Conservation (phyloP, 2,329 filamentous ascomycete genomes). For the Fusarium phyllophilum region DNA sequence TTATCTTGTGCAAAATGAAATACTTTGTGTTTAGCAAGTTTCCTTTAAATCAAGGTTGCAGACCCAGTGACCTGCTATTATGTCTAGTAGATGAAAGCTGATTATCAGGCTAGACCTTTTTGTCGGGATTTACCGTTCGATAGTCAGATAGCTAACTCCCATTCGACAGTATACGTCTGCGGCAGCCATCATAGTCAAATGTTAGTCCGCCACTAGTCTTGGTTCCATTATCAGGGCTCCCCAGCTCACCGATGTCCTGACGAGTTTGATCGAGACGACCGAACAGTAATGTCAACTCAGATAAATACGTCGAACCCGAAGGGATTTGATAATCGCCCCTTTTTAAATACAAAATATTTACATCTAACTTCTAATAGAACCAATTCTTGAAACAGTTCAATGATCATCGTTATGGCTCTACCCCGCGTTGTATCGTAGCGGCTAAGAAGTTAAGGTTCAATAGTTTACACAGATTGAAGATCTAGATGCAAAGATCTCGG, state of each 20-base stretch:
- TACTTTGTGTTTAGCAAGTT: fast-evolving
- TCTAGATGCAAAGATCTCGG: background rate
- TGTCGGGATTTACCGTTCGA: fast-evolving
- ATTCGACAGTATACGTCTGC: background rate
- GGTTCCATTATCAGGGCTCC: fast-evolving
- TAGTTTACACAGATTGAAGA: background rate
- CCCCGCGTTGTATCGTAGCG: background rate
- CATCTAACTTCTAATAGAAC: no score
- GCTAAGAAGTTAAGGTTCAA: background rate
- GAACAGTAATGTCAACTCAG: background rate
- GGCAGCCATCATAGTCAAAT: background rate
- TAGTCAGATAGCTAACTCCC: no score
- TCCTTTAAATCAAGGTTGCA: fast-evolving
- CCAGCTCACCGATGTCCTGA: background rate
- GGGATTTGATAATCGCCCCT: fast-evolving
- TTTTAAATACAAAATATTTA: no score
- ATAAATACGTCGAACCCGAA: fast-evolving
- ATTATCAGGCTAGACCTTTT: no score
- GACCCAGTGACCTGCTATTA: fast-evolving
- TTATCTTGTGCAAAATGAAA: fast-evolving
- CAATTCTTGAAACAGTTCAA: no score
- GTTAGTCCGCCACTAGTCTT: fast-evolving
- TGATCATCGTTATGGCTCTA: fast-evolving
- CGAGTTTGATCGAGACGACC: background rate
- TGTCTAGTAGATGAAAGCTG: fast-evolving